phyloP scores from a whole-genome alignment of 2,329 filamentous ascomycete species.

The Pleurostoma richardsiae region DNA sequence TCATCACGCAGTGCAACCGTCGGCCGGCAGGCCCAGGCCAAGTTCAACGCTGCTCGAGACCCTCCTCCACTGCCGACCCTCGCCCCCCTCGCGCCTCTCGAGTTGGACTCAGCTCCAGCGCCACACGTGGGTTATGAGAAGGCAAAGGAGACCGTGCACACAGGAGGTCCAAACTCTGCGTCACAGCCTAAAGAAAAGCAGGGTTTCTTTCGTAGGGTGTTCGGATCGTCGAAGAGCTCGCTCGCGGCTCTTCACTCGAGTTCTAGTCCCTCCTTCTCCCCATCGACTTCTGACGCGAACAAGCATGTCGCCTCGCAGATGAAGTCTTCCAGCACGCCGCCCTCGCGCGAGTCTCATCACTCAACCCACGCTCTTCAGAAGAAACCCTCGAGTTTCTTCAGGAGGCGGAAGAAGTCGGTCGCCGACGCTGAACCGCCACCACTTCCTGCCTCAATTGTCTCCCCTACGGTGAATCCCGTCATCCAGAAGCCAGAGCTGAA shows the following conservation, averaged over 20 bases:
- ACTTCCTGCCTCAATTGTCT: conserved; percentile 36
- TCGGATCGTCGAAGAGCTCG: conserved; percentile 65
- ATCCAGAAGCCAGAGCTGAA: conserved; percentile 29
- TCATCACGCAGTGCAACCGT: conserved; percentile 47
- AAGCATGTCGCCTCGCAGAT: conserved; percentile 24
- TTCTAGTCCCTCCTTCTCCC: conserved; percentile 6
- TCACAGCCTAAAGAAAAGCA: conserved; percentile 60
- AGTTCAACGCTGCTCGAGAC: conserved; percentile 15
- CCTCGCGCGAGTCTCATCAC: conserved; percentile 47
- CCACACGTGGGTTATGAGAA: conserved; percentile 57
- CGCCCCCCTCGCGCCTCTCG: conserved; percentile 23
- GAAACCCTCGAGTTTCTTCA: conserved; percentile 92
- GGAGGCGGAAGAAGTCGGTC: conserved; percentile 85
- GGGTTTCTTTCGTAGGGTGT: conserved; percentile 91
- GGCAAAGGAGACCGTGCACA: conserved; percentile 44
- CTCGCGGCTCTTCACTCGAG: conserved; percentile 1
- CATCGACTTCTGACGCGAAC: conserved; percentile 4
- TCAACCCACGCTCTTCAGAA: conserved; percentile 62
- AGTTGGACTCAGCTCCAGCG: conserved; percentile 50
- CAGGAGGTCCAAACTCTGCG: conserved; percentile 30
- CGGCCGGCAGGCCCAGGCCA: conserved; percentile 21
- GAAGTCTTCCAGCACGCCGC: conserved; percentile 41
- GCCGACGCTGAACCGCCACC: conserved; percentile 62
- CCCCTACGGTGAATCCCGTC: conserved; percentile 18
- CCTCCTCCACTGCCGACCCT: conserved; percentile 11